phyloP scores from a whole-genome alignment of 1,139 yeast genomes.

The Blastobotrys apis region DNA sequence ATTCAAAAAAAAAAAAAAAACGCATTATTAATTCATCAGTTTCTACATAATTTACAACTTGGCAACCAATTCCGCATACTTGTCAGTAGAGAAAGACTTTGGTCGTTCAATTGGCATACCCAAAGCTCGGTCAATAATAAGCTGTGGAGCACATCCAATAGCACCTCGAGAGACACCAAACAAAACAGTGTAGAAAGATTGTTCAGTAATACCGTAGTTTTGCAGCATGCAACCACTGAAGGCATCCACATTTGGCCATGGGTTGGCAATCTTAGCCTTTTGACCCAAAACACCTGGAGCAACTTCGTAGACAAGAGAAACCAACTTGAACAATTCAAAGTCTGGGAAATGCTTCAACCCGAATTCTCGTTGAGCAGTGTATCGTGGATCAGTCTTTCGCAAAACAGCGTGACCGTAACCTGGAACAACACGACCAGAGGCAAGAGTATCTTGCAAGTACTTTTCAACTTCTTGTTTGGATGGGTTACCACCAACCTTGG shows the following conservation, averaged over 20 bases:
- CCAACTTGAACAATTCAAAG: slow-evolving; percentile 89
- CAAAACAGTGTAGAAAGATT: slow-evolving; percentile 54
- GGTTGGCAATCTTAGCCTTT: slow-evolving; percentile 98
- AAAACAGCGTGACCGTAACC: slow-evolving; percentile 97
- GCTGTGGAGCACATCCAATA: slow-evolving; percentile 53
- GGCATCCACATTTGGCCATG: slow-evolving; percentile 98
- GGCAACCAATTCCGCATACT: slow-evolving; percentile 42
- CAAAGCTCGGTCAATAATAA: slow-evolving; percentile 56
- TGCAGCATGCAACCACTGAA: slow-evolving; percentile 84
- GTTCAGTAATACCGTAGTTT: slow-evolving; percentile 55
- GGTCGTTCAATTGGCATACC: slow-evolving; percentile 65
- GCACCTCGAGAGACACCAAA: slow-evolving; percentile 60
- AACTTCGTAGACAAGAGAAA: slow-evolving; percentile 83
- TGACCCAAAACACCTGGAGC: slow-evolving; percentile 93
- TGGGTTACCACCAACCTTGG: slow-evolving; percentile 69
- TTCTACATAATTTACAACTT: background rate
- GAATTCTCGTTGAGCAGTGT: slow-evolving; percentile 96
- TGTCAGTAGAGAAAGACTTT: slow-evolving; percentile 47
- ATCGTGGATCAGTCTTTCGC: slow-evolving; percentile 97
- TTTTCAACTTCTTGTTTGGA: slow-evolving; percentile 70
- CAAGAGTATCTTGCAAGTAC: slow-evolving; percentile 87
- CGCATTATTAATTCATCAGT: no score
- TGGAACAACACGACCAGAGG: slow-evolving; percentile 93
- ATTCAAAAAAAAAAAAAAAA: no score
- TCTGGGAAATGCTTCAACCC: slow-evolving; percentile 98